Evolutionary conservation across 805 yeast species (phyloP), one percentile per base, ranked within the genome.

Genomic region (Clavispora asparagi): DNA sequence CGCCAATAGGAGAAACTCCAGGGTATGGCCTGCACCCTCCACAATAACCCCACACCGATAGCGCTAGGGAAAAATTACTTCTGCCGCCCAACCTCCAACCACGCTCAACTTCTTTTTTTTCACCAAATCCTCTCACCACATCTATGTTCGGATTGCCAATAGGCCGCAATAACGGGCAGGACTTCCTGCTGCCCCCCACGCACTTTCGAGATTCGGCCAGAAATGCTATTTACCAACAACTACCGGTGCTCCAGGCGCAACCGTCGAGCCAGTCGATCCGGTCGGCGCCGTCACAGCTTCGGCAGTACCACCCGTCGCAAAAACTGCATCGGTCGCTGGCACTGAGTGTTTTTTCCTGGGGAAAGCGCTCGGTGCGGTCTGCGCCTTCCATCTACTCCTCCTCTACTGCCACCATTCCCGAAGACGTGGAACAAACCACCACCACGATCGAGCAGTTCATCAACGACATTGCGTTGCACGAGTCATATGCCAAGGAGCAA

Each of bases 371-470:
- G 6, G 71, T 69, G 16, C 54, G 76, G 27, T 63, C 70, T n/a
- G 75, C 76, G 1, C 76, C 76, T 2, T 67, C 73, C 16, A 57
- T 70, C 14, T 71, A 70, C 51, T 67, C 73, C 27, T 60, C 64
- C 40, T 62, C 70, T 25, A 70, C 74, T 1, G 75, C 72, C 39
- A 71, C 76, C 14, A 71, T 71, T 33, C 76, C 76, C 1, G 76
- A 71, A 51, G 75, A 71, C 47, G 55, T 65, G 42, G 75, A 70
- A 48, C 75, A 72, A 7, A 57, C 70, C 1, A 58, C 70, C n/a
- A 64, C 65, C 19, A 70, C 75, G 0, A 68, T 71, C 11, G 76
- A 71, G 47, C 75, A 71, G 55, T 58, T 71, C 31, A 70, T 71
- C 41, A 71, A 70, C 50, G 76, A 71, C 53, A 64, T 71, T 8